phyloP scores from a whole-genome alignment of 495 filamentous ascomycete genomes.

The Penicillium pancosmium region DNA sequence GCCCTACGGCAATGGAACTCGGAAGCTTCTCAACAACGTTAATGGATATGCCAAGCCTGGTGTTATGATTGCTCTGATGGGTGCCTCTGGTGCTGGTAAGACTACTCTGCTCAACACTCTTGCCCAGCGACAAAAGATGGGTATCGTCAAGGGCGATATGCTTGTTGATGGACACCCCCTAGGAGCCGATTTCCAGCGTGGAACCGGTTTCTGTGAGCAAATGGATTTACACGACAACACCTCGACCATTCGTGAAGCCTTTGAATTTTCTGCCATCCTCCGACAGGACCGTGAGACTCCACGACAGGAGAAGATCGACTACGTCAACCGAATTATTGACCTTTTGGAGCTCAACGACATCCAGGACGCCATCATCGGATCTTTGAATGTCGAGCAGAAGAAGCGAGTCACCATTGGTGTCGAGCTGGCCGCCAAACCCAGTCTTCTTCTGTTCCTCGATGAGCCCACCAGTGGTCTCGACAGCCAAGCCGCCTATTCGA shows the following conservation, averaged over 20 bases:
- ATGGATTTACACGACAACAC: conserved; percentile 79
- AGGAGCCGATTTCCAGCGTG: conserved; percentile 72
- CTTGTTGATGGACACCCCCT: conserved; percentile 75
- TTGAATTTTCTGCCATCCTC: conserved; percentile 68
- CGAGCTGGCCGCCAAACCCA: conserved; percentile 86
- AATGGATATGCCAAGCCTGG: conserved; percentile 81
- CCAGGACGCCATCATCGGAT: conserved; percentile 56
- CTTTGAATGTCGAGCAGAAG: conserved; percentile 67
- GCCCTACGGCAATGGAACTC: conserved; percentile 68
- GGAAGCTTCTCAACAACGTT: conserved; percentile 71
- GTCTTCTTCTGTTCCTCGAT: conserved; percentile 78
- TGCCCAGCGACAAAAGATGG: conserved; percentile 73
- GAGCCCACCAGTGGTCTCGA: conserved; percentile 85
- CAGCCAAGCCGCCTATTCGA: conserved; percentile 79
- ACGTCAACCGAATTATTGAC: conserved; percentile 63
- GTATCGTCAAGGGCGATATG: conserved; percentile 73
- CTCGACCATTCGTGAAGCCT: conserved; percentile 65
- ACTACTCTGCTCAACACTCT: conserved; percentile 76
- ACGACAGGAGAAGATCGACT: conserved; percentile 57
- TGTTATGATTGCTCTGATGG: conserved; percentile 79
- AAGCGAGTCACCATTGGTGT: conserved; percentile 88
- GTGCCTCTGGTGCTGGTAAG: conserved; percentile 83
- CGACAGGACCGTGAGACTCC: conserved; percentile 58
- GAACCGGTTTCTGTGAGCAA: conserved; percentile 85
- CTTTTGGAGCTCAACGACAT: conserved; percentile 59